Percentiles rank a stretch among this genome's conserved stretches.
Conservation (phyloP, 1,139 yeast species). For the Protomyces inundatus region DNA sequence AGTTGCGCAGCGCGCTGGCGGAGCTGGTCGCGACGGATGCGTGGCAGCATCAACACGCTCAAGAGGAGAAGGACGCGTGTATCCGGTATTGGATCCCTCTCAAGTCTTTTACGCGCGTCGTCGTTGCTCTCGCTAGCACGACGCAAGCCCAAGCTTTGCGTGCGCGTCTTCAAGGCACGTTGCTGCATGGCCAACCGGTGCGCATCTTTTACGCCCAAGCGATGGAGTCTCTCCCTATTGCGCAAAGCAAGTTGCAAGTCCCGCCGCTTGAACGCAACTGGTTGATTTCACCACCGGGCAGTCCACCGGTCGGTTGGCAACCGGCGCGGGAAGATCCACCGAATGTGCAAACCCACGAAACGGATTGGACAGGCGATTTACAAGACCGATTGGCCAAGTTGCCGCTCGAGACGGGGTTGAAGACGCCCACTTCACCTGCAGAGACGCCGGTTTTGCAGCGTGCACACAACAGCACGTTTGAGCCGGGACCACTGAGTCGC, state of each 20-base stretch:
- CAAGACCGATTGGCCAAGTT: slow-evolving; percentile 37
- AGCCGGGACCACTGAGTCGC: not conserved
- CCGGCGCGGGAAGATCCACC: slow-evolving; percentile 42
- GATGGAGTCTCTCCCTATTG: not conserved
- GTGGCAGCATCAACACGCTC: too few relatives aligned
- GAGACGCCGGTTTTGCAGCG: not conserved
- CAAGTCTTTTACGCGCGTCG: slow-evolving; percentile 39
- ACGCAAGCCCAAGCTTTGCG: slow-evolving; percentile 35
- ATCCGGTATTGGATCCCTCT: slow-evolving; percentile 38
- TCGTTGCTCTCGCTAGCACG: slow-evolving; percentile 38
- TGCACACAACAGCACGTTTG: not conserved
- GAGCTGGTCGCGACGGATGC: not conserved
- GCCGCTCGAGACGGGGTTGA: not conserved
- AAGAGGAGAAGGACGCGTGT: not conserved
- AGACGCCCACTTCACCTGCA: too few relatives aligned
- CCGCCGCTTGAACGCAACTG: slow-evolving; percentile 43
- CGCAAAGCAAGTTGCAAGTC: slow-evolving; percentile 34
- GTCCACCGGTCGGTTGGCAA: slow-evolving; percentile 46
- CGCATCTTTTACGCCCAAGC: slow-evolving; percentile 28
- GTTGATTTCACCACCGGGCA: slow-evolving; percentile 46
- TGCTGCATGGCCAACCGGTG: not conserved
- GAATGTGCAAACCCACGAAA: slow-evolving; percentile 24
- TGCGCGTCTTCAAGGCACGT: slow-evolving; percentile 16
- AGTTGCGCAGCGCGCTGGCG: not conserved
- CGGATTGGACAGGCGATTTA: slow-evolving; percentile 33